Conservation (phyloP, 768 basidiomycete genomes). For the Kwoniella heveanensis region DNA sequence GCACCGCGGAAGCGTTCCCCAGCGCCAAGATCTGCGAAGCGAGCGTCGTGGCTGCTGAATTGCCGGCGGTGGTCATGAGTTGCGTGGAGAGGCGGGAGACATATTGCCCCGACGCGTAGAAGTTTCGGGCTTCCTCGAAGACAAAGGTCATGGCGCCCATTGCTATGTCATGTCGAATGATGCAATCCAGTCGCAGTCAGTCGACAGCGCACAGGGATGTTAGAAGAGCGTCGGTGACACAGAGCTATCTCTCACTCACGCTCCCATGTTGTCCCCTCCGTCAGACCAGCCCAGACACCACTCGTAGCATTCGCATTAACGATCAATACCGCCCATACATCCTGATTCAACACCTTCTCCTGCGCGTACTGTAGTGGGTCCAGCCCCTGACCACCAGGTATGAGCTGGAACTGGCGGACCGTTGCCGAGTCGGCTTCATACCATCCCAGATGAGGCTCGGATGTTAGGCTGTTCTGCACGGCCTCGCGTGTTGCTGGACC, state of each 20-base stretch:
- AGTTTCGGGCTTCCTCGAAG: conserved; percentile 50
- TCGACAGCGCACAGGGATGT: no score
- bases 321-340: conserved; percentile 49
- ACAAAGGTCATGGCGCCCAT: conserved; percentile 45
- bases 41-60: conserved; percentile 30
- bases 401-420: conserved; percentile 32
- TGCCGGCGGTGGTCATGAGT: conserved; percentile 35
- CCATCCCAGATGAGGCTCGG: conserved; percentile 43
- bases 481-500: conserved; percentile 46
- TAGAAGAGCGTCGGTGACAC: no score
- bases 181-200: no score
- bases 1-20: conserved; percentile 27
- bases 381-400: conserved; percentile 37
- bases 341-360: conserved; percentile 43
- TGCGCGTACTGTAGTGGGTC: conserved; percentile 42
- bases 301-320: conserved; percentile 54
- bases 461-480: conserved; percentile 2
- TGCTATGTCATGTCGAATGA: no score
- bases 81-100: conserved; percentile 32
- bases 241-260: conserved; percentile 36
- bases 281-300: conserved; percentile 42
- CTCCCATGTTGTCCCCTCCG: conserved; percentile 36
- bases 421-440: conserved; percentile 30
- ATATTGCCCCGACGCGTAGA: conserved; percentile 49
- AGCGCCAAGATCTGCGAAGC: conserved; percentile 30